Conservation (phyloP, 1,284 basidiomycete species). For the Microbotryum intermedium region DNA sequence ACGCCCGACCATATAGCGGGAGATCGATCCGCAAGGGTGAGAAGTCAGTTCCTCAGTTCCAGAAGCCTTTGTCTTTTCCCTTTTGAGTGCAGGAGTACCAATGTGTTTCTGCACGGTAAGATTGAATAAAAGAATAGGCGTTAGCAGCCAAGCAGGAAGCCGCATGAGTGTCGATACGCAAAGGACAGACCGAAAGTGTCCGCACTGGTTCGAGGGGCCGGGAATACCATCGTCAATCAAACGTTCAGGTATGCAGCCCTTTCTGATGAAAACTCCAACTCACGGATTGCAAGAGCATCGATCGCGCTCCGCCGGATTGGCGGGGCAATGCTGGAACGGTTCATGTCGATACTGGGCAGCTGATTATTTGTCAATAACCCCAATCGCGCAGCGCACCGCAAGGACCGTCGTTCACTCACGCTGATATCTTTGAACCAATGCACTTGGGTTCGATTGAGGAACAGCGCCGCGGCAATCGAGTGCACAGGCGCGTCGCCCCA, state of each 20-base stretch:
- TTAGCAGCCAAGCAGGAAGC: too few species aligned
- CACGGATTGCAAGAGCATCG: slow-evolving; percentile 41
- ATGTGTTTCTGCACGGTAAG: slow-evolving; percentile 1
- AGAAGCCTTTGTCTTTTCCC: not conserved
- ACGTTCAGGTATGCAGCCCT: not conserved
- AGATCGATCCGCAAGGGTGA: too few species aligned
- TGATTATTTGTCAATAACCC: not conserved
- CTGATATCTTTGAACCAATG: slow-evolving; percentile 33
- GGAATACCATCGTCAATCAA: not conserved
- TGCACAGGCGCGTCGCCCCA: slow-evolving; percentile 85
- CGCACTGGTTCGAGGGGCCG: not conserved
- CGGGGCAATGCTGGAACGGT: slow-evolving; percentile 58
- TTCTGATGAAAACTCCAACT: not conserved
- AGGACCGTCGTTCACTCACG: slow-evolving; percentile 12
- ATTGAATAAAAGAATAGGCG: too few species aligned
- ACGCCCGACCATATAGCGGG: too few species aligned
- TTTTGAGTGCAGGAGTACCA: slow-evolving; percentile 18
- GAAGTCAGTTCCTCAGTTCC: too few species aligned
- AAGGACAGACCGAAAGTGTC: not conserved
- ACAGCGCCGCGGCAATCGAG: slow-evolving; percentile 66
- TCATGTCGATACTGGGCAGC: slow-evolving; percentile 53
- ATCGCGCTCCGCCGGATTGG: slow-evolving; percentile 45
- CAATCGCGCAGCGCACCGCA: not conserved
- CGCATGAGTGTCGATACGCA: not conserved
- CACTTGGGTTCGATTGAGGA: slow-evolving; percentile 51